Evolutionary conservation across 495 filamentous ascomycete species (phyloP).

Genomic region (Recurvomyces mirabilis): DNA sequence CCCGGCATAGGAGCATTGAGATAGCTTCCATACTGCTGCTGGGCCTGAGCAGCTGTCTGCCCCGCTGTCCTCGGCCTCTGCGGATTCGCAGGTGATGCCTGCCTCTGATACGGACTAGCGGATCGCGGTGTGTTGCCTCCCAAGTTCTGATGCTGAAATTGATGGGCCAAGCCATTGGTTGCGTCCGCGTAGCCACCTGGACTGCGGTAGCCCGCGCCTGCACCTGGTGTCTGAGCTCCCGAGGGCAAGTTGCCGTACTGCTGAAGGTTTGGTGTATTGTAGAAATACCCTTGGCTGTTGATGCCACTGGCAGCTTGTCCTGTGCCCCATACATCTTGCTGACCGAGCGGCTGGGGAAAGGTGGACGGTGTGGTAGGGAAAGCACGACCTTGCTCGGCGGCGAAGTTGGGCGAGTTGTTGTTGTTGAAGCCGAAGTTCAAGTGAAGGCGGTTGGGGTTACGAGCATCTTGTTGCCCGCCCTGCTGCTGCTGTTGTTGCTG

Average conservation of each 20-base stretch:
- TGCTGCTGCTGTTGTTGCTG: slow-evolving; percentile 12
- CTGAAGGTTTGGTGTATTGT: slow-evolving; percentile 49
- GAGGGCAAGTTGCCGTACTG: slow-evolving; percentile 45
- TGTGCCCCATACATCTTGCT: slow-evolving; percentile 40
- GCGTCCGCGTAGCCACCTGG: slow-evolving; percentile 40
- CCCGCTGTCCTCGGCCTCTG: slow-evolving; percentile 66
- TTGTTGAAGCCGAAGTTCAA: slow-evolving; percentile 36
- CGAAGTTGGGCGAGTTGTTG: slow-evolving; percentile 26
- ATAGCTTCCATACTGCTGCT: slow-evolving; percentile 52
- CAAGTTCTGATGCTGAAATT: slow-evolving; percentile 95
- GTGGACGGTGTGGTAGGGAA: slow-evolving; percentile 96
- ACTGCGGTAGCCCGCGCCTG: slow-evolving; percentile 15
- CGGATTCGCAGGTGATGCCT: slow-evolving; percentile 53
- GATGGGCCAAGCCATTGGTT: slow-evolving; percentile 76
- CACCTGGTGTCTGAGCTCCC: slow-evolving; percentile 28
- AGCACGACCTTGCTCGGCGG: slow-evolving; percentile 42
- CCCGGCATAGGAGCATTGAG: slow-evolving; percentile 52
- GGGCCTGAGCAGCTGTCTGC: slow-evolving; percentile 37
- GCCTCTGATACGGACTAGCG: slow-evolving; percentile 55
- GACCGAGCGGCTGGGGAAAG: slow-evolving; percentile 58
- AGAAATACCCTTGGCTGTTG: slow-evolving; percentile 52
- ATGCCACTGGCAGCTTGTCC: slow-evolving; percentile 43
- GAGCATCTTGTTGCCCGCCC: not conserved
- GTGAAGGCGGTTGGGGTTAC: slow-evolving; percentile 22
- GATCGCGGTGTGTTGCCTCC: slow-evolving; percentile 44